Conservation (phyloP, 805 yeast species). For the Gaillardinia entomophila region DNA sequence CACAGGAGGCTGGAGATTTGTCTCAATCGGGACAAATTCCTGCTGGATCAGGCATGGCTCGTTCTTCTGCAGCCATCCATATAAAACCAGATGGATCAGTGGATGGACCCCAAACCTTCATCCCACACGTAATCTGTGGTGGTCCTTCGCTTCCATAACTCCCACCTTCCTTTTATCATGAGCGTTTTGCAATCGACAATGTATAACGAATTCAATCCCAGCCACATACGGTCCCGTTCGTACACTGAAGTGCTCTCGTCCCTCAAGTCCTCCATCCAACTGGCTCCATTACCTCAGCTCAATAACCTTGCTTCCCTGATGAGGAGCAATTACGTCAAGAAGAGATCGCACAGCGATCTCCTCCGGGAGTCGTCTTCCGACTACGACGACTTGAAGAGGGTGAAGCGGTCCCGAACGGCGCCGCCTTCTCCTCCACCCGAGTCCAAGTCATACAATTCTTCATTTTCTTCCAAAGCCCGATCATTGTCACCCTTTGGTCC, state of each 20-base stretch:
- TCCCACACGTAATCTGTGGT: not conserved
- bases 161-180: constrained; percentile 9
- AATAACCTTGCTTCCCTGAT: not conserved
- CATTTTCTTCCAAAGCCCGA: not conserved
- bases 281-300: constrained; percentile 1
- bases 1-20: constrained; percentile 4
- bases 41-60: constrained; percentile 8
- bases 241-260: constrained; percentile 26
- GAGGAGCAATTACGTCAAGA: constrained; percentile 9
- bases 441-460: not conserved
- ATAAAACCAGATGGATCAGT: not conserved
- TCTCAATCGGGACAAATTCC: constrained; percentile 4
- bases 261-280: constrained; percentile 15
- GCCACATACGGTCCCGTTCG: constrained; percentile 29
- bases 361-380: constrained; percentile 5
- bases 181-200: constrained; percentile 26
- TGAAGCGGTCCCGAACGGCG: constrained; percentile 7
- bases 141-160: not conserved
- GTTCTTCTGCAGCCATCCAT: not conserved
- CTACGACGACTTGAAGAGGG: not conserved
- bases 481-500: constrained; percentile 6
- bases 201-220: constrained; percentile 22
- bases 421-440: constrained; percentile 11
- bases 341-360: constrained; percentile 24
- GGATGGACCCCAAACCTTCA: not conserved